Evolutionary conservation across 306 rosid species (phyloP), one percentile per base, ranked within the genome.

Genomic region (Senna tora): DNA sequence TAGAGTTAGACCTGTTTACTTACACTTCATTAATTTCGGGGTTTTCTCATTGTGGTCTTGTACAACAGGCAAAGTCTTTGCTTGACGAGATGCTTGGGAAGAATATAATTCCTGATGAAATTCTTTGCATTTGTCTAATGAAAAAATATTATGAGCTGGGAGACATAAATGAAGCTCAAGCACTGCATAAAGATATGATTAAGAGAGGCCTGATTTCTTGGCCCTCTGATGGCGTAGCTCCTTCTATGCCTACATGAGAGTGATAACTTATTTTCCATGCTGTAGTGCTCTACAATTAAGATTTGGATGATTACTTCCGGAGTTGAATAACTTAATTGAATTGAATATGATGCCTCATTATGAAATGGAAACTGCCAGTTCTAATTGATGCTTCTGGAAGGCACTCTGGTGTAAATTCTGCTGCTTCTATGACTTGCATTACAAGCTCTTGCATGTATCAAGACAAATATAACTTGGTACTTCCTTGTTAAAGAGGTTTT

Each of bases 11-110:
- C 84, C 82, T 94, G 61, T 74, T 76, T 74, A 88, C 87, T 33
- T 94, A 94, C 81, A 94, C 98, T 51, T 84, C 96, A 78, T 75
- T 94, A 82, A 52, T 94, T 77, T 91, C 88, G 84, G 98, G 98
- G 4, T 83, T 87, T 56, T 86, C 91, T 71, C 67, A 65, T 62
- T 82, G 76, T 73, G 95, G 95, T 76, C 77, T 86, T 75, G 15
- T 94, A 73, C 87, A 77, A 56, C 85, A 74, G 79, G 96, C 98
- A 11, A 94, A 85, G 65, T 67, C 78, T 14, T 83, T 86, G 10
- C 77, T 94, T n/a, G 65, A 87, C 41, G 97, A 94, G 83, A 94
- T 94, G 98, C 77, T 89, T 41, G 80, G 32, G 72, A 91, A 91
- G 77, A 88, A 79, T 65, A 82, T 94, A 30, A 67, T 76, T 74